Percentiles rank a stretch among this genome's conserved stretches.
Evolutionary conservation across 345 rosid species (phyloP).

Genomic region (Hibiscus mutabilis): DNA sequence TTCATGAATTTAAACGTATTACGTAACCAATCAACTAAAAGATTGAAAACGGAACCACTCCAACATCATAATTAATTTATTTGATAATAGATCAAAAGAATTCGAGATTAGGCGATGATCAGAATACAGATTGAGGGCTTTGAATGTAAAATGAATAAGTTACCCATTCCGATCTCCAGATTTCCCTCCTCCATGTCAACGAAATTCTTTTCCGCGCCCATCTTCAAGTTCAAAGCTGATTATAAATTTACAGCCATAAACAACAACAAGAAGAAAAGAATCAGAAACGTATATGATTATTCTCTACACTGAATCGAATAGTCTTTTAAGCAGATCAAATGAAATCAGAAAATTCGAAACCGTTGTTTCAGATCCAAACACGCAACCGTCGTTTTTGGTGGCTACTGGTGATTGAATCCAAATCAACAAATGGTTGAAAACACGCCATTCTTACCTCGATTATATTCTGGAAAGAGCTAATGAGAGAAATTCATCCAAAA

Average conservation of each 20-base stretch:
- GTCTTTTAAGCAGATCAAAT: not conserved
- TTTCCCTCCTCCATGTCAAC: slow-evolving; percentile 61
- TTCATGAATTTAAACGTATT: slow-evolving; percentile 1
- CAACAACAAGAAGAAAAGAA: not conserved
- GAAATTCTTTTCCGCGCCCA: slow-evolving; percentile 56
- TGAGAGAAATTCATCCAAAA: slow-evolving; percentile 3
- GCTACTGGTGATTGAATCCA: not conserved
- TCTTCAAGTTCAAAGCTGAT: slow-evolving; percentile 17
- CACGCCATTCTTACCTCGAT: not conserved
- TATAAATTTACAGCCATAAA: not conserved
- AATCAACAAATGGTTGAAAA: not conserved
- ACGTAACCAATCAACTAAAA: not conserved
- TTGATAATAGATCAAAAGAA: not conserved
- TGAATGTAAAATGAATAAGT: not conserved
- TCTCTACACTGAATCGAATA: not conserved
- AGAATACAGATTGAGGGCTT: not conserved
- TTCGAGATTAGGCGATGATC: not conserved
- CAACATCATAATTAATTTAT: not conserved
- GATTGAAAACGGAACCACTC: not conserved
- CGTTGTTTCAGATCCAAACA: slow-evolving; percentile 7
- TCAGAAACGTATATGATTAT: not conserved
- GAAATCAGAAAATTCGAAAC: not conserved
- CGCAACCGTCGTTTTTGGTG: not conserved
- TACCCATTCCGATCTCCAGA: slow-evolving; percentile 89
- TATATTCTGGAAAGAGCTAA: not conserved